Percentiles rank a stretch among this genome's conserved stretches.
Evolutionary conservation across 2,329 filamentous ascomycete species (phyloP).

Genomic region (Torrubiella hemipterigena): DNA sequence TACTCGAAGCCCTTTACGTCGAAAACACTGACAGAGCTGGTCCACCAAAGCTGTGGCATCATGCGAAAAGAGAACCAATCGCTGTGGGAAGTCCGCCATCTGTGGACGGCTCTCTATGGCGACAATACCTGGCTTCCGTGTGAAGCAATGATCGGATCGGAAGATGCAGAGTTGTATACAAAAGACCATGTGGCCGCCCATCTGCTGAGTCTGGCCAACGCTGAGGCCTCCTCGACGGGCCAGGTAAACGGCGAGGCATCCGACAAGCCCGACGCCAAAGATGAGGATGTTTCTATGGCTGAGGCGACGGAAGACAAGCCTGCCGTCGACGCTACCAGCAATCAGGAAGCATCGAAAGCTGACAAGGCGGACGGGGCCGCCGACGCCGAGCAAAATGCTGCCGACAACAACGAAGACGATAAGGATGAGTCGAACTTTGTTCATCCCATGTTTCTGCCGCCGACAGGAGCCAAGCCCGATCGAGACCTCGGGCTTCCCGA

Average conservation of each 20-base stretch:
- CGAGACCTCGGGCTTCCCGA: constrained; percentile 61
- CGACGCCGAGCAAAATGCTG: neutral
- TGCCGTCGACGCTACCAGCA: constrained; percentile 11
- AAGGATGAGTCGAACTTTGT: constrained; percentile 39
- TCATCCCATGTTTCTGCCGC: constrained; percentile 63
- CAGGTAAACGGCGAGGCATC: constrained; percentile 11
- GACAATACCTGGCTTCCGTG: constrained; percentile 60
- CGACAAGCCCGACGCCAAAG: constrained; percentile 8
- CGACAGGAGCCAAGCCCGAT: constrained; percentile 49
- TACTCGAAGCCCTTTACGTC: constrained; percentile 65
- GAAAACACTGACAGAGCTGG: constrained; percentile 59
- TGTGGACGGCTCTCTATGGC: constrained; percentile 62
- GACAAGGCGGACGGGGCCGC: constrained; percentile 2
- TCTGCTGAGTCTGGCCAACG: constrained; percentile 17
- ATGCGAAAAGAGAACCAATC: constrained; percentile 64
- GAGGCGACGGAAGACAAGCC: constrained; percentile 3
- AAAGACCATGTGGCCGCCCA: constrained; percentile 30
- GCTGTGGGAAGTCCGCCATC: constrained; percentile 61
- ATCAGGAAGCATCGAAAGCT: constrained; percentile 10
- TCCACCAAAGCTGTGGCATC: constrained; percentile 55
- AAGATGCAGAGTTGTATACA: constrained; percentile 43
- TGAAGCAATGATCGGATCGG: constrained; percentile 41
- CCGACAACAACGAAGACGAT: neutral
- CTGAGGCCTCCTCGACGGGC: constrained; percentile 2
- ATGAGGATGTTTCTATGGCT: constrained; percentile 18